phyloP scores from a whole-genome alignment of 2,329 filamentous ascomycete species.

The Hymenoscyphus repandus region DNA sequence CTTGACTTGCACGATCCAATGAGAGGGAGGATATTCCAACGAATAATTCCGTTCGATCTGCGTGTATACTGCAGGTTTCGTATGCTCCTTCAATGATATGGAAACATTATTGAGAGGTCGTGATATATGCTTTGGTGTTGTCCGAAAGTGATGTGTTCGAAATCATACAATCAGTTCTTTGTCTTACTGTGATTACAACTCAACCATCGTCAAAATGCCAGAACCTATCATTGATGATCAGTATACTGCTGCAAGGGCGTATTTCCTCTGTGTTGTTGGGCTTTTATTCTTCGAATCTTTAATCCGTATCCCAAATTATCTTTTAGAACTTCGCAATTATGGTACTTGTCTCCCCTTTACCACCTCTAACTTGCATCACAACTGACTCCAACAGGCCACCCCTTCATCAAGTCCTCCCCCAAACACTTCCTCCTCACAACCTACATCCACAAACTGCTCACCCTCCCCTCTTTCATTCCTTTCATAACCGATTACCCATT shows the following conservation, averaged over 20 bases:
- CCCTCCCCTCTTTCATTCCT: constrained; percentile 11
- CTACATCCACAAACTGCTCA: constrained; percentile 13
- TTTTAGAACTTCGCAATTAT: constrained; percentile 8
- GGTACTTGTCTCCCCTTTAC: no score
- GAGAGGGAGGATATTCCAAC: no score
- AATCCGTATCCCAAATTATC: constrained; percentile 12
- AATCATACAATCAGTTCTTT: not conserved
- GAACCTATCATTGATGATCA: constrained; percentile 11
- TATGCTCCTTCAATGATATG: not conserved
- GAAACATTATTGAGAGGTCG: no score
- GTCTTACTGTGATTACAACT: not conserved
- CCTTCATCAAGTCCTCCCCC: constrained; percentile 1
- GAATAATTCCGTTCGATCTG: no score
- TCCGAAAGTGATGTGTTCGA: not conserved
- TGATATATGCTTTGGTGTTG: not conserved
- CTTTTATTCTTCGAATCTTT: constrained; percentile 21
- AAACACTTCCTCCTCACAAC: constrained; percentile 11
- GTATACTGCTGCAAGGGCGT: constrained; percentile 9
- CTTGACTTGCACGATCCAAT: not conserved
- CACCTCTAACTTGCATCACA: no score
- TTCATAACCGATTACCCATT: constrained; percentile 14
- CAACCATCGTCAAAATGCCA: not conserved
- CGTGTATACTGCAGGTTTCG: not conserved
- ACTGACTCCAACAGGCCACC: no score
- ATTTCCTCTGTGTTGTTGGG: constrained; percentile 17